These are phyloP conservation scores for Acacia crassicarpa DNA, from an alignment of 306 rosid genomes.

Conservation along the genomic window DNA sequence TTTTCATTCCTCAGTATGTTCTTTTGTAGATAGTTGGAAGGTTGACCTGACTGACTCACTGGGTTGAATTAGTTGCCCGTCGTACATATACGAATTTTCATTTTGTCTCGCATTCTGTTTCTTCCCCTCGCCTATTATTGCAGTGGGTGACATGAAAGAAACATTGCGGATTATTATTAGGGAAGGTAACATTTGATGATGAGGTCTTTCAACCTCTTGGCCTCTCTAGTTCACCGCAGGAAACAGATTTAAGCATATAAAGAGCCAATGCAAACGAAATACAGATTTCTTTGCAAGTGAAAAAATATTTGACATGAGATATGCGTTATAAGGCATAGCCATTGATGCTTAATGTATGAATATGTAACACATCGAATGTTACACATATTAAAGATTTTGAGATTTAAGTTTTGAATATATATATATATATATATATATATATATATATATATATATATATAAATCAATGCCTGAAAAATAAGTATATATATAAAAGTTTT, in stretches of 20 bases:
- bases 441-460: too few relatives aligned
- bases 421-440: too few relatives aligned
- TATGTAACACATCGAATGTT: too few relatives aligned
- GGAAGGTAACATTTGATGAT: constrained; percentile 11
- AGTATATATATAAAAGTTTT: too few relatives aligned
- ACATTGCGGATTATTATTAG: background rate
- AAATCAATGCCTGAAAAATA: too few relatives aligned
- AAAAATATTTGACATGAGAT: background rate
- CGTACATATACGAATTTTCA: constrained; percentile 8
- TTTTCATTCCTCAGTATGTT: constrained; percentile 35
- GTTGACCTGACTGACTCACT: constrained; percentile 10
- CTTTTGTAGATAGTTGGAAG: constrained; percentile 51
- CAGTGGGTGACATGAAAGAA: constrained; percentile 9
- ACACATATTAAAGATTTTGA: too few relatives aligned
- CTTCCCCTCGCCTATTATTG: background rate
- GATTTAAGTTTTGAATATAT: too few relatives aligned
- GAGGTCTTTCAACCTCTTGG: constrained; percentile 23
- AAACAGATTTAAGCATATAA: constrained; percentile 14
- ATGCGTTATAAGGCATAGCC: background rate
- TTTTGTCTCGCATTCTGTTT: background rate
- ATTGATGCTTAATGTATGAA: background rate
- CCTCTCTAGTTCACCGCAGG: constrained; percentile 26
- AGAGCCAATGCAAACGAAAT: background rate
- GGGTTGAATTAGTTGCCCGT: constrained; percentile 30
- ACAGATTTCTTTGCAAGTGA: background rate